phyloP scores from a whole-genome alignment of 768 basidiomycete genomes.

The Pleurotus ostreatus region DNA sequence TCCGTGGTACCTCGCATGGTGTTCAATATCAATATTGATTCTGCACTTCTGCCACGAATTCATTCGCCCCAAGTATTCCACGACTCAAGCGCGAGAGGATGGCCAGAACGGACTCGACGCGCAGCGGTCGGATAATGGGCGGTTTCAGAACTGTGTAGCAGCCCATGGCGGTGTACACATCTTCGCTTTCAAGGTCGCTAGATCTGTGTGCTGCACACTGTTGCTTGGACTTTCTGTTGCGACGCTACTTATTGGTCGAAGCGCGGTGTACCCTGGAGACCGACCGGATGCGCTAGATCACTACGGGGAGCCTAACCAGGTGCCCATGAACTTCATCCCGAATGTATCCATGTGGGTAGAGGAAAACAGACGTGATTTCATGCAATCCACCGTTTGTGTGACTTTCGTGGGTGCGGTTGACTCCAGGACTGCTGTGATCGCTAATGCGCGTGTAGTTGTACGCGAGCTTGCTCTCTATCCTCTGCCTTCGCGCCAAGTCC shows the following conservation, averaged over 20 bases:
- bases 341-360: background rate
- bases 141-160: slow-evolving; percentile 1
- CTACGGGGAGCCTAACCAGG: background rate
- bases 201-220: slow-evolving; percentile 17
- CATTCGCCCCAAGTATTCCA: background rate
- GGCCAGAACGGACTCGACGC: no score
- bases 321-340: background rate
- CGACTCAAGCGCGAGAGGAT: no score
- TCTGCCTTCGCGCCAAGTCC: slow-evolving; percentile 29
- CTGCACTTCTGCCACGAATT: background rate
- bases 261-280: background rate
- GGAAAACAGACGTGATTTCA: background rate
- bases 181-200: slow-evolving; percentile 17
- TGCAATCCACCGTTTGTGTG: background rate
- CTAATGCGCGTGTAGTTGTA: slow-evolving; percentile 30
- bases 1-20: background rate
- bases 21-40: background rate
- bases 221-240: slow-evolving; percentile 16
- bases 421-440: background rate
- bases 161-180: slow-evolving; percentile 19
- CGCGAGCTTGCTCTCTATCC: slow-evolving; percentile 32
- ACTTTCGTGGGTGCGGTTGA: background rate
- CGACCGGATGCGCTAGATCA: background rate
- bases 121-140: no score
- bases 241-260: background rate